Conservation (phyloP, 2,329 filamentous ascomycete species). For the Phoma sp. region DNA sequence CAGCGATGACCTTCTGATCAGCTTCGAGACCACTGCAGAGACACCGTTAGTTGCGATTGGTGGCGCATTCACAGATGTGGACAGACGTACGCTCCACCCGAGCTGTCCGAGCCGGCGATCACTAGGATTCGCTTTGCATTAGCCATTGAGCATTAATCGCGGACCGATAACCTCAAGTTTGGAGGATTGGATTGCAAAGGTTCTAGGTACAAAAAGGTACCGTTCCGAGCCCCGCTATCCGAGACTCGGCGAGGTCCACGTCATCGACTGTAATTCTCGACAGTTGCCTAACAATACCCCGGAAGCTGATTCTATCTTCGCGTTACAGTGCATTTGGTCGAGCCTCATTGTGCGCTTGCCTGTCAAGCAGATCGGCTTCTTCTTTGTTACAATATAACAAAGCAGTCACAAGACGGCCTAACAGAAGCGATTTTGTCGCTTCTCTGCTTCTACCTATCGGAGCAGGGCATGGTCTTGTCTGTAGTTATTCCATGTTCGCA, state of each 20-base stretch:
- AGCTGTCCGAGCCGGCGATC: slow-evolving; percentile 89
- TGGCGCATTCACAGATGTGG: slow-evolving; percentile 20
- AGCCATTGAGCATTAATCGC: slow-evolving; percentile 27
- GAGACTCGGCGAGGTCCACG: slow-evolving; percentile 32
- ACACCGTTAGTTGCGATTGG: slow-evolving; percentile 24
- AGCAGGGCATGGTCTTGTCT: too few species aligned
- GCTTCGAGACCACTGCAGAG: slow-evolving; percentile 81
- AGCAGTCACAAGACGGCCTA: too few species aligned
- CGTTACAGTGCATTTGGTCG: too few species aligned
- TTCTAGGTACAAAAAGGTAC: slow-evolving; percentile 15
- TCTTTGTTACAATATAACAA: too few species aligned
- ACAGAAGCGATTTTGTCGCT: too few species aligned
- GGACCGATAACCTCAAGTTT: background rate
- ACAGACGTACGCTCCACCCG: slow-evolving; percentile 77
- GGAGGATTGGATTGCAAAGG: slow-evolving; percentile 9
- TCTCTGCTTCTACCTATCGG: too few species aligned
- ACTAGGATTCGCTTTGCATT: slow-evolving; percentile 67
- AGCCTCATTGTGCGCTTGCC: too few species aligned
- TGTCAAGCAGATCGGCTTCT: too few species aligned
- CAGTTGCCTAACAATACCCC: background rate
- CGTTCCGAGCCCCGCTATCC: slow-evolving; percentile 32
- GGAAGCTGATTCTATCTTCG: background rate
- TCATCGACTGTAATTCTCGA: slow-evolving; percentile 18
- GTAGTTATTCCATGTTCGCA: too few species aligned
- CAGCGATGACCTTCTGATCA: slow-evolving; percentile 91